These are phyloP conservation scores for Anthostomella pinea DNA, from an alignment of 2,329 filamentous ascomycete species.

Conservation along the genomic window DNA sequence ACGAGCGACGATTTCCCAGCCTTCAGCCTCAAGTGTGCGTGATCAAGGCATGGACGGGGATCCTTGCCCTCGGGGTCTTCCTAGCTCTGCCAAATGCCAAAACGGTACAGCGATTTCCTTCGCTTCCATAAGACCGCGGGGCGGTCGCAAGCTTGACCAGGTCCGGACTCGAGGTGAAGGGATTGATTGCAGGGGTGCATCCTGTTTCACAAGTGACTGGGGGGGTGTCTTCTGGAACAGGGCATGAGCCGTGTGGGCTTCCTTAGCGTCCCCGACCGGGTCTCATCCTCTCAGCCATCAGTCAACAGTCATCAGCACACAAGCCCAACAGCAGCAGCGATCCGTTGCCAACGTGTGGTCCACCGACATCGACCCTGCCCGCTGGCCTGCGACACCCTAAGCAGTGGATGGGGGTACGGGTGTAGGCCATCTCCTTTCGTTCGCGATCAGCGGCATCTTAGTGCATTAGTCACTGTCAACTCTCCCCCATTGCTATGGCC, in stretches of 20 bases:
- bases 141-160: conserved; percentile 44
- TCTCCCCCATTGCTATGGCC: conserved; percentile 10
- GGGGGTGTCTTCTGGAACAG: conserved; percentile 37
- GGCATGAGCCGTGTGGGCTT: conserved; percentile 28
- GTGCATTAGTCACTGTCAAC: conserved; percentile 21
- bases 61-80: not conserved
- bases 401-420: conserved; percentile 21
- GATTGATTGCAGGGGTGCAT: conserved; percentile 48
- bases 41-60: not conserved
- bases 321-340: conserved; percentile 18
- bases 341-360: conserved; percentile 14
- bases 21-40: conserved; percentile 1
- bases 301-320: no score
- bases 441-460: conserved; percentile 18
- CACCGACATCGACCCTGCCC: conserved; percentile 15
- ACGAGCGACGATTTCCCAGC: not conserved
- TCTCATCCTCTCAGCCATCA: no score
- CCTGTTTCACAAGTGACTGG: conserved; percentile 52
- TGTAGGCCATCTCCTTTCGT: conserved; percentile 17
- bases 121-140: conserved; percentile 42
- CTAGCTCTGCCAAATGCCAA: no score
- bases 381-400: conserved; percentile 27
- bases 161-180: conserved; percentile 39
- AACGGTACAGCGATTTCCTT: conserved; percentile 11
- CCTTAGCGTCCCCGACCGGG: conserved; percentile 25